Evolutionary conservation across 139 green algal genomes (phyloP).

Genomic region (Spirogloea muscicola): DNA sequence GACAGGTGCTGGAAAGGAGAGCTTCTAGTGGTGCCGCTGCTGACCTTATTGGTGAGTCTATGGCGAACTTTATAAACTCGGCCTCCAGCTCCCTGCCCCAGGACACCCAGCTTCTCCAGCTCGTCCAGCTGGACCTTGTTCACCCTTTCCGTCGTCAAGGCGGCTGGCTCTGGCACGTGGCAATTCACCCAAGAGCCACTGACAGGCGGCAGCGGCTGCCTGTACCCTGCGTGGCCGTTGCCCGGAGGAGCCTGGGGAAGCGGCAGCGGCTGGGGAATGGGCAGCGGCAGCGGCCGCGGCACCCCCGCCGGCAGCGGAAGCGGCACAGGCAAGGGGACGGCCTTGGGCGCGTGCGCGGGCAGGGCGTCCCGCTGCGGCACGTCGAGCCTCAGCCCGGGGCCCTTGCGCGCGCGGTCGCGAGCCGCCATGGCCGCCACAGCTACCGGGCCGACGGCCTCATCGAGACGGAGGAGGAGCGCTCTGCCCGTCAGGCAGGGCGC

Average conservation of each 20-base stretch:
- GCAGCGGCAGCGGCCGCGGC: not conserved
- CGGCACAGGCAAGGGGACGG: no score
- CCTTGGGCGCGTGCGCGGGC: no score
- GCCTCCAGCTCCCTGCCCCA: constrained; percentile 23
- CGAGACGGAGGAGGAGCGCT: no score
- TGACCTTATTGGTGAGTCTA: not conserved
- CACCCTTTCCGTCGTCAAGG: not conserved
- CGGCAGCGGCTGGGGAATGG: not conserved
- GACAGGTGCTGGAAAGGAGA: no score
- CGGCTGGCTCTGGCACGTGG: not conserved
- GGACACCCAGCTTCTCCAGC: not conserved
- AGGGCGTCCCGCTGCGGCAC: no score
- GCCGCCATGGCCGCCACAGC: no score
- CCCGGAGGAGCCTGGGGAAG: not conserved
- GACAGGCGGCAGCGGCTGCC: not conserved
- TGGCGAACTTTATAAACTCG: constrained; percentile 23
- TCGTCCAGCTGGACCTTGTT: constrained; percentile 21
- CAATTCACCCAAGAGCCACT: not conserved
- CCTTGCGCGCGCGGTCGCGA: no score
- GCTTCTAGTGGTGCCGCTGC: no score
- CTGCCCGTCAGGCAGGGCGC: no score
- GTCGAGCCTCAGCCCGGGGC: no score
- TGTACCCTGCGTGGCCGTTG: not conserved
- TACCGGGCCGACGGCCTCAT: no score
- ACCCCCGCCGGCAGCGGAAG: no score